A percentile compares a stretch with the other conserved stretches of the same genome.
phyloP scores from a whole-genome alignment of 225 moss, liverwort and hornwort species.

The Marchantia paleacea region DNA sequence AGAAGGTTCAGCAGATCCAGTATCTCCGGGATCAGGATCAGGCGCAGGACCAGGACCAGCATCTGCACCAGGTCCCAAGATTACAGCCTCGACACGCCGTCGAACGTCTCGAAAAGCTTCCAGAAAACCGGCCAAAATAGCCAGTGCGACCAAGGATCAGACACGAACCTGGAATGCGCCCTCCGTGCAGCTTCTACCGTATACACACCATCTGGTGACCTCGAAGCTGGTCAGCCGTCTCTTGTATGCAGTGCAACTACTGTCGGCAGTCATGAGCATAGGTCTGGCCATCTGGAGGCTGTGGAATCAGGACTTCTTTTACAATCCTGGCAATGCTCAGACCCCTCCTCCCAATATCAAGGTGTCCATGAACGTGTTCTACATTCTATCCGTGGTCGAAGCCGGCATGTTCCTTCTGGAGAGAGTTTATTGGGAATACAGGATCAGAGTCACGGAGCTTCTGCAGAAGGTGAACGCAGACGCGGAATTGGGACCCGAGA shows the following conservation, averaged over 20 bases:
- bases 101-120: neutral
- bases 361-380: constrained; percentile 51
- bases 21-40: neutral
- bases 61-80: neutral
- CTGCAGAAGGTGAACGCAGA: constrained; percentile 34
- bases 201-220: neutral
- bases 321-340: neutral
- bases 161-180: constrained; percentile 18
- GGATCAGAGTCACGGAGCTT: constrained; percentile 32
- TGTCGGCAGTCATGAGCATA: constrained; percentile 33
- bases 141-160: neutral
- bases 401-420: constrained; percentile 62
- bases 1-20: neutral
- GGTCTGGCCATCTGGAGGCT: constrained; percentile 45
- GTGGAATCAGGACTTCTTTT: constrained; percentile 11
- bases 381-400: constrained; percentile 54
- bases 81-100: neutral
- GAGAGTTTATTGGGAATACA: constrained; percentile 58
- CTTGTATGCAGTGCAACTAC: constrained; percentile 35
- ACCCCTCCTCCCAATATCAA: constrained; percentile 11
- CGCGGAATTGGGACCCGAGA: constrained; percentile 29
- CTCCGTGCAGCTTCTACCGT: constrained; percentile 25
- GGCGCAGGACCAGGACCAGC: neutral
- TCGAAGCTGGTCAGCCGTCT: constrained; percentile 21
- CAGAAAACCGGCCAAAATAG: neutral